A percentile compares a stretch with the other conserved stretches of the same genome.
Evolutionary conservation across 2,329 filamentous ascomycete genomes (phyloP).

Genomic region (Fusarium aywerte): DNA sequence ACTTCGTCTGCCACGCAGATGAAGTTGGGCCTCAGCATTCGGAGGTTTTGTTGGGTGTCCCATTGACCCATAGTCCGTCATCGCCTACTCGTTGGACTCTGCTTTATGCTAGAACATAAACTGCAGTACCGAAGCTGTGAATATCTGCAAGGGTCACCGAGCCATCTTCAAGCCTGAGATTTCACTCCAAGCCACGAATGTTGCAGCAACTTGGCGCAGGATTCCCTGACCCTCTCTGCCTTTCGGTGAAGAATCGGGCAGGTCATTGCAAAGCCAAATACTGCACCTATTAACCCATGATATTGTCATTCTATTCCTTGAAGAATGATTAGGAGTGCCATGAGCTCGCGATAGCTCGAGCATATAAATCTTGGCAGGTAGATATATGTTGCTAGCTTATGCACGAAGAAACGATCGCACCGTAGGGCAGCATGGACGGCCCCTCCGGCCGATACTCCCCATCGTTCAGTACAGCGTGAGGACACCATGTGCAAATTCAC

Average conservation of each 20-base stretch:
- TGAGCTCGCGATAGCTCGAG: background rate
- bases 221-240: conserved; percentile 8
- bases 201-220: conserved; percentile 30
- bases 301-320: background rate
- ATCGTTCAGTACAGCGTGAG: background rate
- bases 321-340: background rate
- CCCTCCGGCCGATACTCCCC: background rate
- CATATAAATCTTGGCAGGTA: background rate
- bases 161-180: background rate
- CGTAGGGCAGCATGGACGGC: conserved; percentile 15
- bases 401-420: conserved; percentile 13
- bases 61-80: background rate
- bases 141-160: conserved; percentile 23
- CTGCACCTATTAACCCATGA: background rate
- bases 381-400: conserved; percentile 28
- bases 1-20: conserved; percentile 6
- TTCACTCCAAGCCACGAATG: conserved; percentile 9
- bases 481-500: conserved; percentile 12
- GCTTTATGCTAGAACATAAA: background rate
- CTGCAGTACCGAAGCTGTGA: background rate
- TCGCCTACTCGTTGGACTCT: background rate
- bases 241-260: conserved; percentile 19
- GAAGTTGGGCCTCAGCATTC: background rate
- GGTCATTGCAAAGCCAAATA: background rate
- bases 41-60: background rate